Percentiles rank a stretch among this genome's conserved stretches.
Conservation (phyloP, 2,329 filamentous ascomycete species). For the Eutypa lata region DNA sequence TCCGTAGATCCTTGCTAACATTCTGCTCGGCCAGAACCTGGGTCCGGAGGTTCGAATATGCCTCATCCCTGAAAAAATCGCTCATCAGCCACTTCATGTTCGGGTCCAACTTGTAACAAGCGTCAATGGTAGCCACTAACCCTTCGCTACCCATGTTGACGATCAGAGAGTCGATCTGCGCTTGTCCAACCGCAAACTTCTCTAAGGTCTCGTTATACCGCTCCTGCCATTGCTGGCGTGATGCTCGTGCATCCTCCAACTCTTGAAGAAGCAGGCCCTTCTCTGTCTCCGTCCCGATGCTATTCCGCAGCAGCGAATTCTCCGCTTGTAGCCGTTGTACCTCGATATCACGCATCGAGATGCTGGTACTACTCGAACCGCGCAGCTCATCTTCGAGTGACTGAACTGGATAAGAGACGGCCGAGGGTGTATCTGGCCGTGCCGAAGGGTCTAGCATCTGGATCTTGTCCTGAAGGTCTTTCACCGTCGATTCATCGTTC, state of each 20-base stretch:
- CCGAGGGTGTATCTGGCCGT: conserved; percentile 32
- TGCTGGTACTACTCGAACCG: conserved; percentile 39
- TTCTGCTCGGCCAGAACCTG: conserved; percentile 49
- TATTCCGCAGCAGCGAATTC: conserved; percentile 56
- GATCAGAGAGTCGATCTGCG: conserved; percentile 55
- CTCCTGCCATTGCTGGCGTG: conserved; percentile 49
- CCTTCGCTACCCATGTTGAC: conserved; percentile 50
- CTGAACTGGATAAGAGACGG: conserved; percentile 18
- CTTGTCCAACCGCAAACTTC: conserved; percentile 54
- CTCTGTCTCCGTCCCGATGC: conserved; percentile 51
- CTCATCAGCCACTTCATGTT: conserved; percentile 41
- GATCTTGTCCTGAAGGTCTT: conserved; percentile 59
- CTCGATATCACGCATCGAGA: conserved; percentile 45
- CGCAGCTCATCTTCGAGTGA: conserved; percentile 60
- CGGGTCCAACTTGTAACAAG: conserved; percentile 25
- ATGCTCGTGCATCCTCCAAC: conserved; percentile 51
- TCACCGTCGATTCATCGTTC: conserved; percentile 49
- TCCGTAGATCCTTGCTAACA: conserved; percentile 38
- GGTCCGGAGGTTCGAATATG: conserved; percentile 49
- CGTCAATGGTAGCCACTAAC: conserved; percentile 46
- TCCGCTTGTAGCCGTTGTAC: conserved; percentile 59
- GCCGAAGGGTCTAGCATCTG: conserved; percentile 31
- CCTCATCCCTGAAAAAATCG: conserved; percentile 48
- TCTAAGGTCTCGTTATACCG: conserved; percentile 57
- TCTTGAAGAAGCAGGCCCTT: conserved; percentile 53